Conservation (phyloP, 2,329 filamentous ascomycete genomes). For the Colletotrichum tamarilloi region DNA sequence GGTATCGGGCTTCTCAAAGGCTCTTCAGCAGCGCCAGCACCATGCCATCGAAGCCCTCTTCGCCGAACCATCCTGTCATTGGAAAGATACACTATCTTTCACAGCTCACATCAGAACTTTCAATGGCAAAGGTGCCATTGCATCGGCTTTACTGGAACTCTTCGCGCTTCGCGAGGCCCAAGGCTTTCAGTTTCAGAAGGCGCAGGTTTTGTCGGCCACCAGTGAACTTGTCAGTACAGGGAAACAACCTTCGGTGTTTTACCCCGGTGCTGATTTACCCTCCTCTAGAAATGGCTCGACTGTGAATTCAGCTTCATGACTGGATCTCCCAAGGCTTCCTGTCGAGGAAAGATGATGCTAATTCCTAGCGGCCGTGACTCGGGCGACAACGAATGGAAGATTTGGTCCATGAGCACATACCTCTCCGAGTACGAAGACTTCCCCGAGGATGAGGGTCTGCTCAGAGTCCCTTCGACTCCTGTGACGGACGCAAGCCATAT, state of each 20-base stretch:
- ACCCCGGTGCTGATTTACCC: not conserved
- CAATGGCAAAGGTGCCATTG: slow-evolving; percentile 8
- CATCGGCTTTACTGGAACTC: not conserved
- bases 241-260: not conserved
- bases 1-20: not conserved
- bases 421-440: slow-evolving; percentile 39
- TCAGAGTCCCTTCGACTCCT: slow-evolving; percentile 37
- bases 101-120: slow-evolving; percentile 34
- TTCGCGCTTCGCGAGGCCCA: not conserved
- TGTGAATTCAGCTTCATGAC: slow-evolving; percentile 46
- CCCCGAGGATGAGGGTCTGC: slow-evolving; percentile 42
- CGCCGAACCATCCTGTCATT: not conserved
- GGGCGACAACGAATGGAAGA: slow-evolving; percentile 43
- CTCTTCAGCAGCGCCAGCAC: not conserved
- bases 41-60: slow-evolving; percentile 5
- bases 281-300: slow-evolving; percentile 14
- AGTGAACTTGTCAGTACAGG: slow-evolving; percentile 25
- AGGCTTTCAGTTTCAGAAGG: not conserved
- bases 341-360: slow-evolving; percentile 46
- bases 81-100: slow-evolving; percentile 33
- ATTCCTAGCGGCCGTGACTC: slow-evolving; percentile 37
- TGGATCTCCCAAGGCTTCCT: slow-evolving; percentile 41
- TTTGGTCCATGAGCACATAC: slow-evolving; percentile 47
- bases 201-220: slow-evolving; percentile 16
- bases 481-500: slow-evolving; percentile 35